A percentile compares a stretch with the other conserved stretches of the same genome.
These are phyloP conservation scores for Penstemon barbatus DNA, from an alignment of 257 asterid genomes.

Conservation along the genomic window DNA sequence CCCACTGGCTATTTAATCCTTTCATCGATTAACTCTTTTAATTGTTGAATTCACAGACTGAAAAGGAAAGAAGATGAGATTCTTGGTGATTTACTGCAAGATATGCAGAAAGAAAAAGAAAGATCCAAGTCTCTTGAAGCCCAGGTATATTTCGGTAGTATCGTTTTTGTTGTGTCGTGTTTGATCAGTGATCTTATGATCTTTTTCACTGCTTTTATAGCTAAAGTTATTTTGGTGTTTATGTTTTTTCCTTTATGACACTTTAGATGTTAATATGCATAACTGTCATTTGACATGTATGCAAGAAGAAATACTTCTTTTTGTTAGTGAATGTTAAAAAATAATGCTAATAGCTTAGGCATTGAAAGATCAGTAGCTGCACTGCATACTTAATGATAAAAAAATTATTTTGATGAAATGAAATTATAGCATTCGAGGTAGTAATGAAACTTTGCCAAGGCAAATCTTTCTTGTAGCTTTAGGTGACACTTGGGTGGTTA, in stretches of 20 bases:
- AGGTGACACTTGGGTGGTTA: no score
- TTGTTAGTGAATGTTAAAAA: neutral
- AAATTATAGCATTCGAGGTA: no score
- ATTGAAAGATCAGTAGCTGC: neutral
- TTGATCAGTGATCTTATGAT: constrained; percentile 7
- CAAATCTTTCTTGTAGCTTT: no score
- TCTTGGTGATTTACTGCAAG: constrained; percentile 74
- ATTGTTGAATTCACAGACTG: constrained; percentile 49
- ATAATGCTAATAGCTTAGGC: neutral
- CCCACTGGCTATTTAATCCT: constrained; percentile 11
- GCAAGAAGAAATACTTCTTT: neutral
- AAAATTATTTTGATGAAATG: no score
- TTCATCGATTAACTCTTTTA: neutral
- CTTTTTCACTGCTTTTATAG: neutral
- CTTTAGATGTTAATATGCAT: neutral
- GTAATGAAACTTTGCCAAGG: no score
- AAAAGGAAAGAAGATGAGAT: constrained; percentile 63
- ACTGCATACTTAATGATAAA: no score
- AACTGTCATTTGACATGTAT: constrained; percentile 1
- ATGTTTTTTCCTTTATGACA: neutral
- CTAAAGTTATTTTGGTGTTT: neutral
- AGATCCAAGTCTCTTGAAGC: constrained; percentile 66
- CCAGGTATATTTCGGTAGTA: constrained; percentile 48
- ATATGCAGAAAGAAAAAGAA: constrained; percentile 64
- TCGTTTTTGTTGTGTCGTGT: constrained; percentile 3